Evolutionary conservation across 2,329 filamentous ascomycete species (phyloP), one percentile per base, ranked within the genome.

Genomic region (Seiridium unicorne): DNA sequence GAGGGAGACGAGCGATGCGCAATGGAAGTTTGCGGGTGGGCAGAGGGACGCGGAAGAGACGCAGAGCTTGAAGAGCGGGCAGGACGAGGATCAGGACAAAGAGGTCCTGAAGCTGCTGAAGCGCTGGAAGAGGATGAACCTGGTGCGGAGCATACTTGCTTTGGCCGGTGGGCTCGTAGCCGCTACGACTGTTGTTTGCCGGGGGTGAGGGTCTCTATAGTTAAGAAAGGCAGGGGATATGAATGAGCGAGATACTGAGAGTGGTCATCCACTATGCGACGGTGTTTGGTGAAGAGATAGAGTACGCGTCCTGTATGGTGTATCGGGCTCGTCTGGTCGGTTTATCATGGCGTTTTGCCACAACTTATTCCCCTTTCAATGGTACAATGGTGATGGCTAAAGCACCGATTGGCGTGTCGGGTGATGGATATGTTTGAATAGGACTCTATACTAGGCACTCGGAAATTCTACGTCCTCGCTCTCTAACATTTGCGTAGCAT

Each of bases 121-220:
- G 35, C 51, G 58, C 13, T 60, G 58, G 58, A 60, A 34, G 44
- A 40, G 35, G 18, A 40, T 56, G 34, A 56, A 1, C 11, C n/a
- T 55, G 7, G 6, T 51, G 34, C 31, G 51, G 26, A 56, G 58
- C 58, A 38, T 7, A 18, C 36, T 60, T 8, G 40, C 58, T 9
- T 13, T 60, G 44, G 44, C 42, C 2, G 58, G 51, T 4, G 58
- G 58, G 5, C 35, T 31, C 8, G 35, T 44, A 5, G 55, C 44
- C 11, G 55, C 34, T 8, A 3, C 11, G 1, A 36, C 55, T 40
- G 55, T 58, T 4, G 46, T 58, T 35, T 57, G 10, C 44, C 18
- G 26, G n/a, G 34, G 3, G n/a, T 47, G 44, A 47, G 31, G 9
- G 13, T 35, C 18, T 18, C 31, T 4, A 13, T 54, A 36, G 10